phyloP scores from a whole-genome alignment of 441 rosid genomes.

The Gossypium lobatum region DNA sequence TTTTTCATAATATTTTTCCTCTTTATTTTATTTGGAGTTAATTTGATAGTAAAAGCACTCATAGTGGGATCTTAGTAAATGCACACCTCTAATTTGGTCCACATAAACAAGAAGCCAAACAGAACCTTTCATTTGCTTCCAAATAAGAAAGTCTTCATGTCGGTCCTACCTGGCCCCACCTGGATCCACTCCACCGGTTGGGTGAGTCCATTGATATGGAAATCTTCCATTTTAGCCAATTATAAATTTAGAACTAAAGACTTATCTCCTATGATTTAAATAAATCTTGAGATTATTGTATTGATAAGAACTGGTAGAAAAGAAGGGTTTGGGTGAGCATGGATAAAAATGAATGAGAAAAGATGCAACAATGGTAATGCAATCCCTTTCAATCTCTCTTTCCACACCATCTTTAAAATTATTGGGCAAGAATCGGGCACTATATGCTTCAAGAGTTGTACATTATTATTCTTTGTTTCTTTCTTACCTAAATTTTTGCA shows the following conservation, averaged over 20 bases:
- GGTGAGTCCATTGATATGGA: conserved; percentile 1
- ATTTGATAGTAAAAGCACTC: conserved; percentile 4
- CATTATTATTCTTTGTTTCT: neutral
- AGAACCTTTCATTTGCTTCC: conserved; percentile 15
- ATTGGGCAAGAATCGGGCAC: neutral
- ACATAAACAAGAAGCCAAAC: conserved; percentile 20
- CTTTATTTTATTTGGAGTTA: neutral
- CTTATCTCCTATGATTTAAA: too few relatives aligned
- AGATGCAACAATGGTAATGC: neutral
- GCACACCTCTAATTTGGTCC: conserved; percentile 19
- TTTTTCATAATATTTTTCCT: neutral
- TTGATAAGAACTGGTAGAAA: too few relatives aligned
- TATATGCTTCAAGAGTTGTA: neutral
- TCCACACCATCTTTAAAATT: neutral
- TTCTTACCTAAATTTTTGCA: neutral
- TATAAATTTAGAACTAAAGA: neutral
- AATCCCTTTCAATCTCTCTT: neutral
- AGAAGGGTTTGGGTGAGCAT: neutral
- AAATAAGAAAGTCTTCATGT: conserved; percentile 12
- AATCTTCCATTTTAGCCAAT: neutral
- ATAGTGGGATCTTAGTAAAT: conserved; percentile 28
- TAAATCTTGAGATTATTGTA: too few relatives aligned
- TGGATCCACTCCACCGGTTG: neutral
- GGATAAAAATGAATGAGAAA: neutral
- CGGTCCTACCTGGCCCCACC: conserved; percentile 3